These are phyloP conservation scores for Russula abietina DNA, from an alignment of 768 basidiomycete genomes.

Conservation along the genomic window DNA sequence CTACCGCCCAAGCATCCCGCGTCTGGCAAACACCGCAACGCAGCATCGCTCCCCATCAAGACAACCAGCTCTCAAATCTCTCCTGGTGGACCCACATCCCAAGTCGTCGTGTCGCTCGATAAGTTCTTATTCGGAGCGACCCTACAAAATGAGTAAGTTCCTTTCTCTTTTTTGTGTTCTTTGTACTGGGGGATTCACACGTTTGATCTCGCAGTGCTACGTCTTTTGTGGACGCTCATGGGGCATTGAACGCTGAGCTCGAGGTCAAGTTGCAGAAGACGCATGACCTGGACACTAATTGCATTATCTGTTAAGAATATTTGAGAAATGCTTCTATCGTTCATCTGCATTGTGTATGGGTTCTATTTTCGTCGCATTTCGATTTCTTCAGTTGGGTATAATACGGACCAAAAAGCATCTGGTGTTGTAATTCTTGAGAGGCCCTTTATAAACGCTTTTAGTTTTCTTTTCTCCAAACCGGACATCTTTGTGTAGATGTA, in stretches of 20 bases:
- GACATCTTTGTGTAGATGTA: not conserved
- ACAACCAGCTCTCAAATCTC: slow-evolving; percentile 1
- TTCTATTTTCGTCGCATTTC: not conserved
- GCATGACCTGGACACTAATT: not conserved
- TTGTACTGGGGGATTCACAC: not conserved
- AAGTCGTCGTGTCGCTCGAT: slow-evolving; percentile 16
- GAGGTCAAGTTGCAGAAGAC: slow-evolving; percentile 22
- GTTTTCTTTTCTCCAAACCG: not conserved
- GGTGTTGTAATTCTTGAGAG: too few relatives aligned
- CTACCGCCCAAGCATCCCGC: slow-evolving; percentile 9
- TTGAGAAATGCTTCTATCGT: not conserved
- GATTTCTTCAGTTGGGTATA: not conserved
- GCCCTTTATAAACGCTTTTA: not conserved
- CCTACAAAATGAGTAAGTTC: slow-evolving; percentile 19
- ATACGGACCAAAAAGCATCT: not conserved
- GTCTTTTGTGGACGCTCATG: slow-evolving; percentile 17
- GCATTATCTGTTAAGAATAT: slow-evolving; percentile 21
- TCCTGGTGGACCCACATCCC: slow-evolving; percentile 5
- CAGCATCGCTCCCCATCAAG: slow-evolving; percentile 10
- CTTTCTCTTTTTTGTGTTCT: not conserved
- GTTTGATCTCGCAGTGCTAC: slow-evolving; percentile 1
- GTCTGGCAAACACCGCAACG: not conserved
- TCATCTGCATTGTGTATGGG: not conserved
- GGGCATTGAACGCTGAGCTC: slow-evolving; percentile 22
- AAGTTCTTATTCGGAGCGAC: slow-evolving; percentile 4